A percentile compares a stretch with the other conserved stretches of the same genome.
These are phyloP conservation scores for Cryptosporidium andersoni DNA, from an alignment of 169 alveolate genomes.

Conservation along the genomic window DNA sequence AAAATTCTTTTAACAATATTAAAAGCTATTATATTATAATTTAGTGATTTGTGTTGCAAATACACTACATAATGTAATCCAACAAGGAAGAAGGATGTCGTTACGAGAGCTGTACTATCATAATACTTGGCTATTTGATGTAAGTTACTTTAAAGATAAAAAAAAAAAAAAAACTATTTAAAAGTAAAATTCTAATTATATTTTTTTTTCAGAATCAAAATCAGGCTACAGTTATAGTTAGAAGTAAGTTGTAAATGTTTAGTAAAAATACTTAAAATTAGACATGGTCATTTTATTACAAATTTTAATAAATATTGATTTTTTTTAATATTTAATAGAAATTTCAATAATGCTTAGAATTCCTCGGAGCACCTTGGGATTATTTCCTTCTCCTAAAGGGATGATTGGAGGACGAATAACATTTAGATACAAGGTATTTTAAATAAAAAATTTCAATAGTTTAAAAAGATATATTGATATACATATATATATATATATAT, in stretches of 20 bases:
- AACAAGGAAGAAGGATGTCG: slow-evolving; percentile 26
- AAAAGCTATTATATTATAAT: neutral
- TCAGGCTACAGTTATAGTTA: slow-evolving; percentile 36
- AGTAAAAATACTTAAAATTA: neutral
- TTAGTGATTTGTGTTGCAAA: slow-evolving; percentile 52
- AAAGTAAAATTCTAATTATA: neutral
- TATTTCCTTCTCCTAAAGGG: slow-evolving; percentile 69
- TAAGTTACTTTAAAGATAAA: slow-evolving; percentile 1
- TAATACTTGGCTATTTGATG: slow-evolving; percentile 31
- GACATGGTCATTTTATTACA: no score
- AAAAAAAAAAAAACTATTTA: neutral
- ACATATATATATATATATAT: slow-evolving; percentile 1
- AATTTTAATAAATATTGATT: neutral
- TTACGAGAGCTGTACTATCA: slow-evolving; percentile 51
- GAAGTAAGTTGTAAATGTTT: slow-evolving; percentile 7
- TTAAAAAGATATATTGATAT: neutral
- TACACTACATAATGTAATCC: slow-evolving; percentile 9
- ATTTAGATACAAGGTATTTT: slow-evolving; percentile 25
- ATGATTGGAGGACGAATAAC: slow-evolving; percentile 51
- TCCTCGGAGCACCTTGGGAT: slow-evolving; percentile 38
- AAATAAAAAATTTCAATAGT: neutral
- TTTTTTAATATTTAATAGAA: neutral
- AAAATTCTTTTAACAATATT: neutral
- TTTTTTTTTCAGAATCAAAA: slow-evolving; percentile 29
- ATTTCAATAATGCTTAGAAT: slow-evolving; percentile 18